phyloP scores from a whole-genome alignment of 441 rosid genomes.

The Adansonia gregorii region DNA sequence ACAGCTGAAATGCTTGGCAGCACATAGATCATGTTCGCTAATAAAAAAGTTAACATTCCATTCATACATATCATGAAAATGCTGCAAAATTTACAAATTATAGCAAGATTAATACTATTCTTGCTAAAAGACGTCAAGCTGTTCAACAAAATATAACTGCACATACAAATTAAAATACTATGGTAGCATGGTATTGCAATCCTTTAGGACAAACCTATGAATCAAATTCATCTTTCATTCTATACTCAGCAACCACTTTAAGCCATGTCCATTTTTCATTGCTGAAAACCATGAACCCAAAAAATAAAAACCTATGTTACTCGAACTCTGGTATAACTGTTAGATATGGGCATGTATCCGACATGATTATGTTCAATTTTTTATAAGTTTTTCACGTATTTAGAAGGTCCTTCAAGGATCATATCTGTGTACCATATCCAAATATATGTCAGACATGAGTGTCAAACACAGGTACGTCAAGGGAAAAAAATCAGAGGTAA shows the following conservation, averaged over 20 bases:
- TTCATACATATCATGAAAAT: neutral
- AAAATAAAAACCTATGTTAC: too few relatives aligned
- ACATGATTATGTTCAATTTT: too few relatives aligned
- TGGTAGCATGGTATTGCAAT: neutral
- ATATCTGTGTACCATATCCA: too few relatives aligned
- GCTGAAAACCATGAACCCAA: neutral
- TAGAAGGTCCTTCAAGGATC: too few relatives aligned
- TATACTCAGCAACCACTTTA: neutral
- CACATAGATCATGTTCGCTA: neutral
- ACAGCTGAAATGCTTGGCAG: constrained; percentile 1
- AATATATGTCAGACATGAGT: too few relatives aligned
- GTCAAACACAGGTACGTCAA: too few relatives aligned
- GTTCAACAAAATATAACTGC: neutral
- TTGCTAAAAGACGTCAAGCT: neutral
- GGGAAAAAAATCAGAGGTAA: neutral
- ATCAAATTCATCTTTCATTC: neutral
- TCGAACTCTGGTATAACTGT: too few relatives aligned
- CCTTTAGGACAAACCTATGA: neutral
- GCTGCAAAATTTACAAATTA: neutral
- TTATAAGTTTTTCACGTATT: too few relatives aligned
- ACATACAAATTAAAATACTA: neutral
- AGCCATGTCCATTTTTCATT: neutral
- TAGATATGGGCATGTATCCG: too few relatives aligned
- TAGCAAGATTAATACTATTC: neutral
- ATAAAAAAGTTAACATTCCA: neutral